phyloP scores from a whole-genome alignment of 2,329 filamentous ascomycete species.

The Erysiphe pulchra region DNA sequence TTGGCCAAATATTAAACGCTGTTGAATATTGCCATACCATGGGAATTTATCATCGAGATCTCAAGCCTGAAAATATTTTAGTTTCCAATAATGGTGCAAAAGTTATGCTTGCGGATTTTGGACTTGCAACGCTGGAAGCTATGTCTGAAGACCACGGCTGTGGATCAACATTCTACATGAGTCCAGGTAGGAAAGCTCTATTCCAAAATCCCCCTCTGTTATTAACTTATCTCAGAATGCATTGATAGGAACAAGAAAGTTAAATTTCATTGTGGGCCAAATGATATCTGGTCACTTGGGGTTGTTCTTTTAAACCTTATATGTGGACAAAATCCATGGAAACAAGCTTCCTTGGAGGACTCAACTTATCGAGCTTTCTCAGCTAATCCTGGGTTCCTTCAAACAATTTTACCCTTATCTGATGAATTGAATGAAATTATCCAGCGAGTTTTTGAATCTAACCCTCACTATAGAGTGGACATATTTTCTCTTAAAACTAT shows the following conservation, averaged over 20 bases:
- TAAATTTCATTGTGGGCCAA: slow-evolving; percentile 76
- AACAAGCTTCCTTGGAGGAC: slow-evolving; percentile 79
- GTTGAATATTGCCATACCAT: slow-evolving; percentile 82
- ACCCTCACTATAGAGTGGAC: slow-evolving; percentile 60
- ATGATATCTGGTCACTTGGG: slow-evolving; percentile 95
- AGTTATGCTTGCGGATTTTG: slow-evolving; percentile 93
- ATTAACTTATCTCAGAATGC: slow-evolving; percentile 40
- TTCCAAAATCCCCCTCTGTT: slow-evolving; percentile 1
- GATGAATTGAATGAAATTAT: slow-evolving; percentile 74
- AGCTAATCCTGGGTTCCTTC: slow-evolving; percentile 64
- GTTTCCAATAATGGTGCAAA: slow-evolving; percentile 72
- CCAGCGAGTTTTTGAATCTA: slow-evolving; percentile 62
- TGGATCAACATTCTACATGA: slow-evolving; percentile 98
- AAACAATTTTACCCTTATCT: slow-evolving; percentile 77
- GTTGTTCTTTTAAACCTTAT: slow-evolving; percentile 94
- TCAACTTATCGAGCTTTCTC: slow-evolving; percentile 83
- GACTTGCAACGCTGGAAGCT: slow-evolving; percentile 64
- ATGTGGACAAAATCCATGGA: slow-evolving; percentile 97
- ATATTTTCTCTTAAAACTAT: slow-evolving; percentile 53
- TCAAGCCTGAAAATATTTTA: slow-evolving; percentile 95
- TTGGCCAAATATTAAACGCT: slow-evolving; percentile 88
- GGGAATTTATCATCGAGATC: slow-evolving; percentile 88
- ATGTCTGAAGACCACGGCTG: slow-evolving; percentile 88
- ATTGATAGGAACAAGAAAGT: slow-evolving; percentile 49
- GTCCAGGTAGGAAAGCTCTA: slow-evolving; percentile 47